Conservation (phyloP, 257 asterid species). For the Gentiana straminea region DNA sequence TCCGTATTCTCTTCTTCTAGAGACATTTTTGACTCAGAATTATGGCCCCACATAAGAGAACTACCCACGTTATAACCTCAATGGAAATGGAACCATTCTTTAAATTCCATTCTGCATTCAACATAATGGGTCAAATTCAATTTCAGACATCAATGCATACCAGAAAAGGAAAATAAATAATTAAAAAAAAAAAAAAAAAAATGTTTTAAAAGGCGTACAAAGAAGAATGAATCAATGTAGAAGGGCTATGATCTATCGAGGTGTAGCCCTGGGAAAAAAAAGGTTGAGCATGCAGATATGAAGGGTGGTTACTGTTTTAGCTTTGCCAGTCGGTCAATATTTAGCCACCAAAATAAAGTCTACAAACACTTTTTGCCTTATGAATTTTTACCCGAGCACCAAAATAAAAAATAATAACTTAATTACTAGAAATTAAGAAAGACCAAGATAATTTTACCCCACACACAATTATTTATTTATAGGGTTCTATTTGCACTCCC, state of each 20-base stretch:
- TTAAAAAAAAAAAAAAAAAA: not conserved
- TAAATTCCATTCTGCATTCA: slow-evolving; percentile 5
- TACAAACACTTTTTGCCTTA: too few relatives aligned
- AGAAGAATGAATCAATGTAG: not conserved
- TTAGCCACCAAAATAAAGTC: not conserved
- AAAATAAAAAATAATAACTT: too few relatives aligned
- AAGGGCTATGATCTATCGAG: too few relatives aligned
- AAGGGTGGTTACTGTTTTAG: not conserved
- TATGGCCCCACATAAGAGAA: slow-evolving; percentile 1
- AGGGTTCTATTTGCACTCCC: too few relatives aligned
- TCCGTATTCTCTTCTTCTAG: slow-evolving; percentile 12
- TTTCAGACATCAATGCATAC: not conserved
- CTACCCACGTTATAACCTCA: too few relatives aligned
- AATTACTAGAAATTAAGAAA: too few relatives aligned
- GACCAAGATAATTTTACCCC: too few relatives aligned
- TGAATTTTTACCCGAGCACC: too few relatives aligned
- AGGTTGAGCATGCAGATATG: not conserved
- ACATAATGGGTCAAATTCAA: not conserved
- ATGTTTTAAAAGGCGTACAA: not conserved
- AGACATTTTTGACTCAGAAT: slow-evolving; percentile 14
- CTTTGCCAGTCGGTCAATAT: not conserved
- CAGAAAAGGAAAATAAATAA: too few relatives aligned
- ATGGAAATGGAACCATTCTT: not conserved
- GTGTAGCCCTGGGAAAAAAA: not conserved
- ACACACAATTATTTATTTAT: too few relatives aligned